Evolutionary conservation across 768 basidiomycete genomes (phyloP).

Genomic region (Hemileccinum impolitum): DNA sequence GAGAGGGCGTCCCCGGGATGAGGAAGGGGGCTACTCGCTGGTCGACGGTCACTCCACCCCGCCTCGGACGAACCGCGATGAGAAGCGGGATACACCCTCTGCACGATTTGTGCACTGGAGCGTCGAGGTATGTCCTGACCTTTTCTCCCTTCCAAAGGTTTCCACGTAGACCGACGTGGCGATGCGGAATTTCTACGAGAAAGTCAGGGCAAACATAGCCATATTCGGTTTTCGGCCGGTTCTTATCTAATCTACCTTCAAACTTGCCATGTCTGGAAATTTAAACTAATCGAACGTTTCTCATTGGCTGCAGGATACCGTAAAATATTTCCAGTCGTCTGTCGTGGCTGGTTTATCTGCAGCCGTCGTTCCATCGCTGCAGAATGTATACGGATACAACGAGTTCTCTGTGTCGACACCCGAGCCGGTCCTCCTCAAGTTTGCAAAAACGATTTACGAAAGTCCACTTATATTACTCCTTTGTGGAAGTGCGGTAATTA

Average conservation of each 20-base stretch:
- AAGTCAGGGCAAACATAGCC: slow-evolving; percentile 14
- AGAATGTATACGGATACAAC: slow-evolving; percentile 79
- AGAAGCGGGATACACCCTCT: slow-evolving; percentile 51
- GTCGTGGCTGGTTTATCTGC: slow-evolving; percentile 57
- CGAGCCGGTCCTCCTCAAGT: slow-evolving; percentile 81
- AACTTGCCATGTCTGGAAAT: neutral
- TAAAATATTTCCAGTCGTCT: slow-evolving; percentile 68
- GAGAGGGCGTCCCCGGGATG: slow-evolving; percentile 24
- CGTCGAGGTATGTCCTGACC: slow-evolving; percentile 50
- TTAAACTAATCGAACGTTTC: neutral
- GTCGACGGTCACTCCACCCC: slow-evolving; percentile 21
- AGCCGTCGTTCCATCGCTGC: slow-evolving; percentile 59
- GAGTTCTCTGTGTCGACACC: slow-evolving; percentile 86
- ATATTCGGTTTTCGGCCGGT: too few relatives aligned
- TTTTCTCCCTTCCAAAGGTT: neutral
- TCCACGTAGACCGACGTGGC: neutral
- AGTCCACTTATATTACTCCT: slow-evolving; percentile 88
- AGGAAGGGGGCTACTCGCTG: slow-evolving; percentile 39
- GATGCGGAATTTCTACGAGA: slow-evolving; percentile 5
- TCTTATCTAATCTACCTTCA: neutral
- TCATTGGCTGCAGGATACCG: slow-evolving; percentile 55
- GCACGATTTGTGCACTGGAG: slow-evolving; percentile 65
- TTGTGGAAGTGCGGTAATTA: slow-evolving; percentile 85
- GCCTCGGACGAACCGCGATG: slow-evolving; percentile 27
- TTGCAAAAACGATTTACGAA: slow-evolving; percentile 94